A percentile compares a stretch with the other conserved stretches of the same genome.
phyloP scores from a whole-genome alignment of 2,329 filamentous ascomycete species.

The Westerdykella aurantiaca region DNA sequence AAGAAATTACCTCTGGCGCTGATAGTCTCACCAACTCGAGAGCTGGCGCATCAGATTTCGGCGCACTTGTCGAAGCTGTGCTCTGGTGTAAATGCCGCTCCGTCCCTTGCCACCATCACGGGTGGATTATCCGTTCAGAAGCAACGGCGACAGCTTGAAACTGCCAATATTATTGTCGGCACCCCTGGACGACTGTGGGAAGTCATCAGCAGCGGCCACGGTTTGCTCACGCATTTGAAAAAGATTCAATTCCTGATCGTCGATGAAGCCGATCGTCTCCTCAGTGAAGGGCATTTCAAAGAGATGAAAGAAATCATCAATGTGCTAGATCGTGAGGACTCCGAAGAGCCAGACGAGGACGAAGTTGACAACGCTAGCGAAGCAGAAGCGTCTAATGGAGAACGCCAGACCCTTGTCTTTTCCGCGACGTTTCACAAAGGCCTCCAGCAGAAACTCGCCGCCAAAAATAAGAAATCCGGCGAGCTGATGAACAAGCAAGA shows the following conservation, averaged over 20 bases:
- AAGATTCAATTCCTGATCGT: slow-evolving; percentile 77
- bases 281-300: slow-evolving; percentile 92
- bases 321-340: slow-evolving; percentile 63
- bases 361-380: slow-evolving; percentile 3
- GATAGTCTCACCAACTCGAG: slow-evolving; percentile 84
- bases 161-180: slow-evolving; percentile 86
- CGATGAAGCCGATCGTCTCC: slow-evolving; percentile 86
- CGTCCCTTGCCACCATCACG: slow-evolving; percentile 74
- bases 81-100: slow-evolving; percentile 53
- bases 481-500: slow-evolving; percentile 67
- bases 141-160: slow-evolving; percentile 76
- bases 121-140: slow-evolving; percentile 93
- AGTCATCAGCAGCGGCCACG: slow-evolving; percentile 70
- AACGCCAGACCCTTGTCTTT: slow-evolving; percentile 87
- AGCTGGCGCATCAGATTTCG: slow-evolving; percentile 85
- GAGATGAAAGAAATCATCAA: slow-evolving; percentile 84
- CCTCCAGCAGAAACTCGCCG: slow-evolving; percentile 82
- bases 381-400: slow-evolving; percentile 7
- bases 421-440: slow-evolving; percentile 93
- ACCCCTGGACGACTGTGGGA: slow-evolving; percentile 95
- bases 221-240: slow-evolving; percentile 64
- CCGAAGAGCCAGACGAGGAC: slow-evolving; percentile 41
- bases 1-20: slow-evolving; percentile 53
- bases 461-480: slow-evolving; percentile 57
- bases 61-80: slow-evolving; percentile 76